phyloP scores from a whole-genome alignment of 768 basidiomycete species.

The Dioszegia crocea region DNA sequence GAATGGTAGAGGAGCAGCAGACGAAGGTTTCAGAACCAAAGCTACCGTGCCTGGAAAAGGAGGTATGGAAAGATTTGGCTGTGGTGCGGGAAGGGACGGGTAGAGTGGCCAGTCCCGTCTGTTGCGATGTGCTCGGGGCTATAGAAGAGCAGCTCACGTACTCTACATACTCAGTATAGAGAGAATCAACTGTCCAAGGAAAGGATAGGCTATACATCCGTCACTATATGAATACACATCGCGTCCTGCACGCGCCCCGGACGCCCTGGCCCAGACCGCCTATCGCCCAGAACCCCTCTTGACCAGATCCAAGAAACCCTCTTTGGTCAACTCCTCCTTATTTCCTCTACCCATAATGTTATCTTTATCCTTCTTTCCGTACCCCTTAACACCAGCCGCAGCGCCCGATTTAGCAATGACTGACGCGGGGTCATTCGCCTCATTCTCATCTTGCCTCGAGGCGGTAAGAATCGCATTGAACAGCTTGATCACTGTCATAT shows the following conservation, averaged over 20 bases:
- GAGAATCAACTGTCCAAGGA: background rate
- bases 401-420: conserved; percentile 18
- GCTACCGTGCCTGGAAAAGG: background rate
- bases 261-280: too few relatives aligned
- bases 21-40: background rate
- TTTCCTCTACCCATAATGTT: conserved; percentile 50
- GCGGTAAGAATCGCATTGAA: conserved; percentile 51
- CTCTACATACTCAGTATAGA: background rate
- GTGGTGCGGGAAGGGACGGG: background rate
- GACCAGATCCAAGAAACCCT: conserved; percentile 50
- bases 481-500: conserved; percentile 47
- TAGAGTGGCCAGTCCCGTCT: background rate
- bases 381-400: conserved; percentile 32
- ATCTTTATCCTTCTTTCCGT: conserved; percentile 47
- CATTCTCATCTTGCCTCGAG: conserved; percentile 37
- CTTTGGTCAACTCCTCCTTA: conserved; percentile 48
- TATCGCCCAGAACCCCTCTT: conserved; percentile 29
- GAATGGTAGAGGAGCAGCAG: background rate
- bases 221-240: too few relatives aligned
- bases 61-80: background rate
- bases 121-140: background rate
- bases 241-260: too few relatives aligned
- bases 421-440: background rate
- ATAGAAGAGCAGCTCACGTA: too few relatives aligned
- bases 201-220: too few relatives aligned